These are phyloP conservation scores for Aspergillus carlsbadensis DNA, from an alignment of 495 filamentous ascomycete genomes.

Conservation along the genomic window DNA sequence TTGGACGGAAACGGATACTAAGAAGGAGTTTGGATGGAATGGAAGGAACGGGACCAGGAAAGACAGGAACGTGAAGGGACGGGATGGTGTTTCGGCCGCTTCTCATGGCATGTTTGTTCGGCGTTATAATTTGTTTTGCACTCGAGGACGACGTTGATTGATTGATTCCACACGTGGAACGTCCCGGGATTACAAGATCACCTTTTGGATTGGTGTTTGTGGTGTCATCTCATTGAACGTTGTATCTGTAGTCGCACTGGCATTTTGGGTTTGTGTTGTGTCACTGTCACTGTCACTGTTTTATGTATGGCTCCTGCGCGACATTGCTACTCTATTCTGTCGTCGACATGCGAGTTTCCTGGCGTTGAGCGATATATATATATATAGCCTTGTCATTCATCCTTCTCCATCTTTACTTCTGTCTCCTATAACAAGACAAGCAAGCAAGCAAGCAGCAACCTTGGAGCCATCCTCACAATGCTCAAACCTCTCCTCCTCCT, in stretches of 20 bases:
- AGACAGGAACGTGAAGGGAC: no score
- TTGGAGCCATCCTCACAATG: conserved; percentile 5
- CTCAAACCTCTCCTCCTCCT: background rate
- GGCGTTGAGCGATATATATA: background rate
- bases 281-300: conserved; percentile 2
- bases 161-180: conserved; percentile 20
- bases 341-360: background rate
- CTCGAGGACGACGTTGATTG: conserved; percentile 5
- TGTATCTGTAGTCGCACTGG: conserved; percentile 11
- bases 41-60: no score
- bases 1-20: no score
- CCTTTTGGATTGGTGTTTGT: conserved; percentile 10
- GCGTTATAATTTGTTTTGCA: conserved; percentile 1
- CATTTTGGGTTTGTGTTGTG: background rate
- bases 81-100: no score
- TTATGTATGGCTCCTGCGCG: conserved; percentile 1
- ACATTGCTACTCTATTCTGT: background rate
- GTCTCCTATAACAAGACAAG: background rate
- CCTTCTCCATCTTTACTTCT: background rate
- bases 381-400: background rate
- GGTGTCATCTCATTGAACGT: background rate
- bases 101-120: conserved; percentile 14
- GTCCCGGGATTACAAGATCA: conserved; percentile 2
- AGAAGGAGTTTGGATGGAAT: no score
- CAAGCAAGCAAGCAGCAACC: background rate